Base-by-base conservation (phyloP, 495 filamentous ascomycete species). In the Xylaria telfairii region DNA sequence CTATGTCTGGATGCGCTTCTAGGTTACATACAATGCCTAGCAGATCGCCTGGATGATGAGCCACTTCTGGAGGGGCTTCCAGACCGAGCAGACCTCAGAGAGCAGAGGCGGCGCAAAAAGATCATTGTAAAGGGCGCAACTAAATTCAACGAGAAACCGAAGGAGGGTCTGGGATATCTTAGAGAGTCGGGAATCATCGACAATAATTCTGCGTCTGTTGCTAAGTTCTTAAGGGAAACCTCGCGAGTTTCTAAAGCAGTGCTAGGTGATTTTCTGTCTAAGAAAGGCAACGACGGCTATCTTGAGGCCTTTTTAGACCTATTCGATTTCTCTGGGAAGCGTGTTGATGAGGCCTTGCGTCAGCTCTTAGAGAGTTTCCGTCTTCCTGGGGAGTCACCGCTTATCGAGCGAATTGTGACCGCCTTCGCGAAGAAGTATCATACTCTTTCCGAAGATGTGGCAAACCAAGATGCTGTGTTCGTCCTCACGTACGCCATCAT, bases 401-500 rank as follows among this genome's bases (percentile, higher is more conserved):
- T 99, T 71, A 99, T 99, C 77, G 96, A 97, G 81, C 87, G 95
- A 72, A 97, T 99, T 73, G 88, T 98, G 17, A 93, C 88, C 3
- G 88, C 87, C 34, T 98, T 99, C 80, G 86, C 92, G 32, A 92
- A 94, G 71, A 92, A 94, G 74, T 99, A 97, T 78, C 94, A 90
- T 78, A 82, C 88, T n/a, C 89, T 88, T 71, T 92, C 93, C 0
- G 87, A 92, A 65, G 90, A 87, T n/a, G 88, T 99, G 70, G 91
- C 90, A 3, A 90, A 96, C 76, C 92, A 94, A 71, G 96, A 98
- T 79, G 90, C 93, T n/a, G 87, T 95, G 30, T 98, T 91, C 76
- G 86, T 98, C 46, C 85, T 99, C 54, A 95, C 93, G 0, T 99
- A 98, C 78, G 96, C 93, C 21, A 97, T 98, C 74, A 97, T 99